Percentiles rank a stretch among this genome's conserved stretches.
These are phyloP conservation scores for Lecanicillium sp. DNA, from an alignment of 2,329 filamentous ascomycete species.

Conservation along the genomic window DNA sequence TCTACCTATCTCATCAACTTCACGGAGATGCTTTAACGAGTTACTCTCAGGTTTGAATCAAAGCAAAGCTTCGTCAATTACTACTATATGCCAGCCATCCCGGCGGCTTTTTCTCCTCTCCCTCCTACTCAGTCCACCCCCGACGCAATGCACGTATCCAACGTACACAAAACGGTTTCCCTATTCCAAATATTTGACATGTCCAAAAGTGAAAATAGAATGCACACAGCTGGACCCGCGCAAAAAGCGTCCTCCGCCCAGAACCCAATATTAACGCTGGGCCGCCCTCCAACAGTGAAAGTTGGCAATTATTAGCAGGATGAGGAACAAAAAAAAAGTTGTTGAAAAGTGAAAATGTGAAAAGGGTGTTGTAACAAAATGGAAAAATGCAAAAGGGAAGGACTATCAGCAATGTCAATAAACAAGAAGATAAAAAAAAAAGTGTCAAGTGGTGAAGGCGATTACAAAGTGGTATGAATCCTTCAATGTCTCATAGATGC, in stretches of 20 bases:
- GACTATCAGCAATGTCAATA: slow-evolving; percentile 11
- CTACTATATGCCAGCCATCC: not conserved
- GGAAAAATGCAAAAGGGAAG: not conserved
- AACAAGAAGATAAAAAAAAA: slow-evolving; percentile 18
- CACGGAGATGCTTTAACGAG: too few relatives aligned
- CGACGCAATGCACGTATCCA: slow-evolving; percentile 7
- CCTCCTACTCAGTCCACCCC: not conserved
- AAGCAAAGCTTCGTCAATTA: slow-evolving; percentile 11
- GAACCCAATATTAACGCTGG: slow-evolving; percentile 25
- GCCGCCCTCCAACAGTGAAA: not conserved
- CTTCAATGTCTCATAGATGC: slow-evolving; percentile 2
- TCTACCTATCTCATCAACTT: too few relatives aligned
- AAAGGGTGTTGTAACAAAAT: too few relatives aligned
- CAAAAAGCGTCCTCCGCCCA: slow-evolving; percentile 1
- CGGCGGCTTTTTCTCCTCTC: not conserved
- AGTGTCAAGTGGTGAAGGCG: slow-evolving; percentile 16
- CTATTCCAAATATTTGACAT: slow-evolving; percentile 8
- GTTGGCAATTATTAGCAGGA: slow-evolving; percentile 10
- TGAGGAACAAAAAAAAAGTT: slow-evolving; percentile 8
- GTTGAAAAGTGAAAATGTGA: too few relatives aligned
- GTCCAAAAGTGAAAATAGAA: slow-evolving; percentile 1
- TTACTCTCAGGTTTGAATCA: too few relatives aligned
- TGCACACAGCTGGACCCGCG: slow-evolving; percentile 1
- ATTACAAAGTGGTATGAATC: slow-evolving; percentile 18
- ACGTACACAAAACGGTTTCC: slow-evolving; percentile 1